Base-by-base conservation (phyloP, 805 yeast genomes). In the Jamesozyma gamospora region DNA sequence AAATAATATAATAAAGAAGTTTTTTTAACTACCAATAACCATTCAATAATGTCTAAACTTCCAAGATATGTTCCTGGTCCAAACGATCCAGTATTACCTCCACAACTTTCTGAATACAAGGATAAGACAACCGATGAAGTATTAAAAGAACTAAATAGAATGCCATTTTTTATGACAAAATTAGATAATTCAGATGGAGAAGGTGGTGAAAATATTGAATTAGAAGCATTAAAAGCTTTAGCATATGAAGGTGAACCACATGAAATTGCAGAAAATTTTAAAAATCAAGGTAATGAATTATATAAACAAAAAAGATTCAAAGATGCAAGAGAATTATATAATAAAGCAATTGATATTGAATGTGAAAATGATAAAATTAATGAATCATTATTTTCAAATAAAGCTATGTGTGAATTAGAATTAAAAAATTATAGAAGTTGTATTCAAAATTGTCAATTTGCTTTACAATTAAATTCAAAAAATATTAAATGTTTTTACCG, bases 221-320 rank as follows among this genome's bases (percentile, higher is more conserved):
- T 92, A 14, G 97, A 90, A 55, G 98, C 98, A 0, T 69, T 92
- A 41, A 81, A 80, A 55, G 90, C 95, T 4, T 66, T 92, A 49
- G 95, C 94, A 0, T 87, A 85, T 55, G 98, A 92, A 36, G 98
- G 97, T 34, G 95, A 86, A 46, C 96, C 96, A 0, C 79, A 82
- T 52, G 98, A 92, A 54, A 68, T 87, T 28, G 96, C 96, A 4
- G 70, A 75, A 18, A 88, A 87, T 54, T 92, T 88, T 66, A 86
- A 87, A 47, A 79, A 74, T 44, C 96, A 90, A 56, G 99, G 98
- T 5, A 92, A 94, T 58, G 96, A 86, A 13, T 73, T 83, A 42
- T 92, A 71, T 63, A 79, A 75, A 56, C 65, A 66, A 9, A 84
- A 80, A 50, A 75, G 79, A 51, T 92, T 73, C 62, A 71, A 74